Evolutionary conservation across 305 asterid species (phyloP), one percentile per base, ranked within the genome.

Genomic region (Rubia peregrina): DNA sequence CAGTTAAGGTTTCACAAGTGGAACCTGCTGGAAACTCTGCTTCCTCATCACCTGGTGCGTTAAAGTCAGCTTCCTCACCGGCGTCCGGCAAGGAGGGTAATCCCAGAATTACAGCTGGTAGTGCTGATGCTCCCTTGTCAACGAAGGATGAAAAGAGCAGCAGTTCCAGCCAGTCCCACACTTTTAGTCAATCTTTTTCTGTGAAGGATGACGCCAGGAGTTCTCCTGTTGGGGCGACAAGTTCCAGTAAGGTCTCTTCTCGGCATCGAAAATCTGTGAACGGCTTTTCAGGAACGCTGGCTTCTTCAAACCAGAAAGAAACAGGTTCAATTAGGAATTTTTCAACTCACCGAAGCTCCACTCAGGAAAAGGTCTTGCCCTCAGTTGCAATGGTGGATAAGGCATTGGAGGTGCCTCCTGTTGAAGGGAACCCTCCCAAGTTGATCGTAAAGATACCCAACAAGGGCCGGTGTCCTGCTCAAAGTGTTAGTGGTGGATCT

Each of bases 141-240:
- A 48, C 17, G 11, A 84, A 87, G 85, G 98, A 92, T 76, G 96
- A 92, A 59, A 83, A 85, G 83, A 89, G 90, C 79, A 87, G 92
- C 75, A 80, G 96, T 79, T 90, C 97, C 64, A 89, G 87, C 75
- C 96, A 85, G 83, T 88, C 93, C 71, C 92, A 82, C 67, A 86
- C 70, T 77, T 72, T 78, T 48, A 70, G 91, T 49, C 97, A 75
- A 74, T 84, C 95, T 6, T 64, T 78, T 48, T 85, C 94, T 2
- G 88, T 72, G 8, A 89, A 87, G 83, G 93, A 91, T 72, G 96
- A 84, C 0, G 87, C 79, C 17, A 89, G 88, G 84, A 84, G 83
- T 78, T 76, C 88, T 6, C 44, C 80, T 70, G 84, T 83, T 56
- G 88, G 77, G 75, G 80, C 87, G 7, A 80, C 75, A 36, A 70